Conservation (phyloP, 495 filamentous ascomycete genomes). For the Terfezia boudieri region DNA sequence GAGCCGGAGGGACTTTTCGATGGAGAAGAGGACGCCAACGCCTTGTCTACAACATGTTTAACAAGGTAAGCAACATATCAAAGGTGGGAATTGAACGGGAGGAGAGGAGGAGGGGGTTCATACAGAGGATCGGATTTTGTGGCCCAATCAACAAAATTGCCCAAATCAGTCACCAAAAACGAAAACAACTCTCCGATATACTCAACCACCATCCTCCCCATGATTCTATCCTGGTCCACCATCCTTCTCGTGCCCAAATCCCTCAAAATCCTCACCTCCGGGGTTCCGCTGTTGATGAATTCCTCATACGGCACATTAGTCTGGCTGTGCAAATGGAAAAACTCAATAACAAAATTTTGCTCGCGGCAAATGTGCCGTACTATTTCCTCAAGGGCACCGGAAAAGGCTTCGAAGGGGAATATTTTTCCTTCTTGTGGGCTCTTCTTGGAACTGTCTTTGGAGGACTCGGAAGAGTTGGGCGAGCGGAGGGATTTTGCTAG, state of each 20-base stretch:
- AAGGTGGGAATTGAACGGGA: not conserved
- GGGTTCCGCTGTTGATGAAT: conserved; percentile 34
- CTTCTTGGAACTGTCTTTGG: conserved; percentile 43
- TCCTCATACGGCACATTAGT: conserved; percentile 62
- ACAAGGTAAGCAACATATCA: not conserved
- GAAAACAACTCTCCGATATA: conserved; percentile 73
- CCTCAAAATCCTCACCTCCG: conserved; percentile 41
- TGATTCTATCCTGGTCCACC: conserved; percentile 63
- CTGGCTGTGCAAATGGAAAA: conserved; percentile 71
- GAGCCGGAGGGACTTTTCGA: conserved; percentile 53
- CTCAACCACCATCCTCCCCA: conserved; percentile 54
- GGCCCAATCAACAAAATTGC: conserved; percentile 66
- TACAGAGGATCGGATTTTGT: conserved; percentile 51
- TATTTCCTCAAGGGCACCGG: conserved; percentile 53
- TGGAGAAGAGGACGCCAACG: conserved; percentile 59
- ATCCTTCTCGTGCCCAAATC: conserved; percentile 47
- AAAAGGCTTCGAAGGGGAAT: conserved; percentile 63
- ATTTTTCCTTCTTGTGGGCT: conserved; percentile 43
- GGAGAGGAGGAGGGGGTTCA: conserved; percentile 20
- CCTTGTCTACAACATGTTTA: conserved; percentile 39
- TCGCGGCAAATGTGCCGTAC: conserved; percentile 62
- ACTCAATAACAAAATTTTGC: conserved; percentile 84
- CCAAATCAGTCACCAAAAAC: conserved; percentile 58
- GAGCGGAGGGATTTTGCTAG: conserved; percentile 56
- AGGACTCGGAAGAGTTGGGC: conserved; percentile 40